phyloP scores from a whole-genome alignment of 805 yeast genomes.

The Spathaspora hagerdaliae region DNA sequence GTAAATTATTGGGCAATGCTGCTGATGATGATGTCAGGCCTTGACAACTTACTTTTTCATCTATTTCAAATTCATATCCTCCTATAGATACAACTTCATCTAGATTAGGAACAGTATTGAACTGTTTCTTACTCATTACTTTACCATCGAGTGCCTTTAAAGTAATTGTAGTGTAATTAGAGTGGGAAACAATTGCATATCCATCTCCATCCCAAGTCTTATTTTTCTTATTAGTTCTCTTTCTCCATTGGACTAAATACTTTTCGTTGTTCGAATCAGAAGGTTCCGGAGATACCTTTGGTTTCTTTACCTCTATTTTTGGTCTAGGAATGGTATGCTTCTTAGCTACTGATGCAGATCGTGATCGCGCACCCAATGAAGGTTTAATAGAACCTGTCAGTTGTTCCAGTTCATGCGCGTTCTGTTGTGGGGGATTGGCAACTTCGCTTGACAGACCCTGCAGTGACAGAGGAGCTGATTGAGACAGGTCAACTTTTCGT shows the following conservation, averaged over 20 bases:
- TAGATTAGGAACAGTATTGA: slow-evolving; percentile 2
- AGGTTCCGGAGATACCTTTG: not conserved
- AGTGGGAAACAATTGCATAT: slow-evolving; percentile 27
- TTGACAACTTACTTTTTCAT: slow-evolving; percentile 31
- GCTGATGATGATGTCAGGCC: not conserved
- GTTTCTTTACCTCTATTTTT: not conserved
- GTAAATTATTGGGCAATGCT: not conserved
- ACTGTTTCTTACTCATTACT: slow-evolving; percentile 15
- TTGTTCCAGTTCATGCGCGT: no score
- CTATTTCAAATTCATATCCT: slow-evolving; percentile 59
- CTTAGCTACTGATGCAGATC: no score
- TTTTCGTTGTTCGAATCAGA: slow-evolving; percentile 1
- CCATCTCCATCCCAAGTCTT: slow-evolving; percentile 98
- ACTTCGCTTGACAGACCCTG: no score
- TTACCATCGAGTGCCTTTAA: slow-evolving; percentile 24
- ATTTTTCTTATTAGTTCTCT: slow-evolving; percentile 69
- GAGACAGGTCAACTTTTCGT: not conserved
- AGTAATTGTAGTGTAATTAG: slow-evolving; percentile 12
- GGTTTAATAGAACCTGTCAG: no score
- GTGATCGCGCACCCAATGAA: no score
- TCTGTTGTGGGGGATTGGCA: no score
- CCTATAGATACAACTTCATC: slow-evolving; percentile 45
- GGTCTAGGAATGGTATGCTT: no score
- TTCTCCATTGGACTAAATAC: slow-evolving; percentile 59
- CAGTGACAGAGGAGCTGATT: not conserved